A percentile compares a stretch with the other conserved stretches of the same genome.
phyloP scores from a whole-genome alignment of 176 grass and related monocot genomes.

The Musa schizocarpa region DNA sequence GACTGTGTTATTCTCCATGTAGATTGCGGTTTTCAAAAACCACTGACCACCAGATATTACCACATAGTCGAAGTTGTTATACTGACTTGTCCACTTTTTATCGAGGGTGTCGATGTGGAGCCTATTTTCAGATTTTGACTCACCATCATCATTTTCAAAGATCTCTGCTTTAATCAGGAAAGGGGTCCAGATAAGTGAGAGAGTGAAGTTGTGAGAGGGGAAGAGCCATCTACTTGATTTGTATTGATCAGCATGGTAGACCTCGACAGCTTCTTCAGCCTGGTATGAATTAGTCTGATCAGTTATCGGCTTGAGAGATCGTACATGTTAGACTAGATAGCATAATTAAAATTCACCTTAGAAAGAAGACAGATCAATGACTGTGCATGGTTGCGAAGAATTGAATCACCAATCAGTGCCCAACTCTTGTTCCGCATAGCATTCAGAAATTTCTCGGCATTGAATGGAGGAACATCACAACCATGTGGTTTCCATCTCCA shows the following conservation, averaged over 20 bases:
- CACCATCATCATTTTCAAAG: conserved; percentile 72
- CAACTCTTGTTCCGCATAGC: conserved; percentile 57
- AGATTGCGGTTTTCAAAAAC: conserved; percentile 75
- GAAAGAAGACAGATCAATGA: conserved; percentile 90
- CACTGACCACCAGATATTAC: conserved; percentile 80
- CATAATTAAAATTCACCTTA: conserved; percentile 33
- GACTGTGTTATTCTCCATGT: conserved; percentile 40
- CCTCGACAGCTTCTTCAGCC: conserved; percentile 70
- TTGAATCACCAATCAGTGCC: conserved; percentile 86
- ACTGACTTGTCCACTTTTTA: conserved; percentile 46
- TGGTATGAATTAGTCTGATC: conserved; percentile 3
- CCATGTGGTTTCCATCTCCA: conserved; percentile 88
- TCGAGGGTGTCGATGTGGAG: conserved; percentile 60
- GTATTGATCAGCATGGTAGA: conserved; percentile 56
- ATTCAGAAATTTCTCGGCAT: conserved; percentile 52
- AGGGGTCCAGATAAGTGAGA: conserved; percentile 77
- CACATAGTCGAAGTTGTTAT: conserved; percentile 59
- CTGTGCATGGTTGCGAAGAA: conserved; percentile 82
- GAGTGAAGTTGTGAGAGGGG: conserved; percentile 53
- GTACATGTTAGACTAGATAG: background rate
- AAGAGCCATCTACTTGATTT: conserved; percentile 76
- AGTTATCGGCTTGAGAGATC: background rate
- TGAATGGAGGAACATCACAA: conserved; percentile 52
- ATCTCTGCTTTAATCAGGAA: conserved; percentile 66
- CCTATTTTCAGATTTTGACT: conserved; percentile 51